These are phyloP conservation scores for Kwoniella shandongensis DNA, from an alignment of 768 basidiomycete genomes.

Conservation along the genomic window DNA sequence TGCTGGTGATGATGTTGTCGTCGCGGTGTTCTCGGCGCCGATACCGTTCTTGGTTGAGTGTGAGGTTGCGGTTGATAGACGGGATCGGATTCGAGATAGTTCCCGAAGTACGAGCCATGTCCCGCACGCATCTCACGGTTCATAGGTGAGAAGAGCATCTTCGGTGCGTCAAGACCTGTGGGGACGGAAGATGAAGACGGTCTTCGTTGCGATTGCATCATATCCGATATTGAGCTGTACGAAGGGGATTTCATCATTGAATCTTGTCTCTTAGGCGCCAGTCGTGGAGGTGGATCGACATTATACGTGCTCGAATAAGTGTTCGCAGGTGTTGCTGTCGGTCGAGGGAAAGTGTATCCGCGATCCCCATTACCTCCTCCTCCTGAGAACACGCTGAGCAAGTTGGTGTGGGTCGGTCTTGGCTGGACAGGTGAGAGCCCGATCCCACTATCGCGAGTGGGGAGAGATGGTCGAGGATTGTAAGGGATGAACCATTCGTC, in stretches of 20 bases:
- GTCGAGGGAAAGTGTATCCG: conserved; percentile 5
- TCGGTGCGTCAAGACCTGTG: conserved; percentile 39
- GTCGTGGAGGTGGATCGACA: background rate
- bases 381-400: conserved; percentile 15
- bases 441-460: conserved; percentile 24
- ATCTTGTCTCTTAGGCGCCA: conserved; percentile 1
- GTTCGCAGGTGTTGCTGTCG: conserved; percentile 7
- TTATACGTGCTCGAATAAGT: conserved; percentile 16
- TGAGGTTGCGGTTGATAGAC: conserved; percentile 1
- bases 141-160: conserved; percentile 44
- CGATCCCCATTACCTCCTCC: background rate
- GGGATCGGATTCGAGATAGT: conserved; percentile 3
- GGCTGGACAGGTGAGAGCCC: conserved; percentile 26
- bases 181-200: conserved; percentile 44
- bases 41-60: conserved; percentile 14
- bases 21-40: conserved; percentile 10
- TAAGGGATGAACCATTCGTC: conserved; percentile 47
- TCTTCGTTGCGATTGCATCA: background rate
- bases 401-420: background rate
- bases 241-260: conserved; percentile 26
- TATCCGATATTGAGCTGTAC: conserved; percentile 21
- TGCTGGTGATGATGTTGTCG: background rate
- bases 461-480: conserved; percentile 19
- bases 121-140: conserved; percentile 28
- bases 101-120: background rate